Evolutionary conservation across 306 rosid genomes (phyloP), one percentile per base, ranked within the genome.

Genomic region (Dryas octopetala): DNA sequence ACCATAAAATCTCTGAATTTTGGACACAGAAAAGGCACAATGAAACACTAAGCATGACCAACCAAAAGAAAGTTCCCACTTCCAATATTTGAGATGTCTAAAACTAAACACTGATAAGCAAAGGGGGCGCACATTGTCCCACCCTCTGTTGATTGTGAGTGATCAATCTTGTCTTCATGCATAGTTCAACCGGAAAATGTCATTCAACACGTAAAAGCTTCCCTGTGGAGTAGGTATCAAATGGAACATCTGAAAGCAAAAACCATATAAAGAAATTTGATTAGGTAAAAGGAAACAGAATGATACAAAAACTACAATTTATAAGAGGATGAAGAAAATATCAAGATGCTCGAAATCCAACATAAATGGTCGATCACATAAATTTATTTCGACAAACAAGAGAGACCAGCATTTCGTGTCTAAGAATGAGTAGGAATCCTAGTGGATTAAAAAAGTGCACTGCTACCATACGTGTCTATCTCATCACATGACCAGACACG

Each of bases 111-210:
- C 66, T 51, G 79, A 71, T 19, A 68, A 73, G 81, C 76, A 84
- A 79, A 67, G 77, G 66, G 76, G 70, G 78, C 72, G 52, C 80
- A 78, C 65, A 66, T 19, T 66, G 14, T 47, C 62, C 58, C 63
- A 44, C 62, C 54, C 60, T 58, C 47, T 13, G 76, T 53, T 52
- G 59, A 72, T 76, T 32, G 28, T 49, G 66, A 9, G 55, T 3
- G 41, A 74, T 78, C 43, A 41, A 41, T 38, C 54, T 74, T 26
- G 41, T 58, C 80, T 79, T 94, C 91, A 94, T 0, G 98, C 98
- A 60, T 94, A 94, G 85, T 94, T 94, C 90, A 94, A 81, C 38
- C 98, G 94, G 88, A 94, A 94, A 68, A 94, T 88, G 82, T 94
- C 98, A 74, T 94, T 94, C 83, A 83, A 83, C 76, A 94, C 98